These are phyloP conservation scores for Kuraishia cidri DNA, from an alignment of 805 yeast species.

Conservation along the genomic window DNA sequence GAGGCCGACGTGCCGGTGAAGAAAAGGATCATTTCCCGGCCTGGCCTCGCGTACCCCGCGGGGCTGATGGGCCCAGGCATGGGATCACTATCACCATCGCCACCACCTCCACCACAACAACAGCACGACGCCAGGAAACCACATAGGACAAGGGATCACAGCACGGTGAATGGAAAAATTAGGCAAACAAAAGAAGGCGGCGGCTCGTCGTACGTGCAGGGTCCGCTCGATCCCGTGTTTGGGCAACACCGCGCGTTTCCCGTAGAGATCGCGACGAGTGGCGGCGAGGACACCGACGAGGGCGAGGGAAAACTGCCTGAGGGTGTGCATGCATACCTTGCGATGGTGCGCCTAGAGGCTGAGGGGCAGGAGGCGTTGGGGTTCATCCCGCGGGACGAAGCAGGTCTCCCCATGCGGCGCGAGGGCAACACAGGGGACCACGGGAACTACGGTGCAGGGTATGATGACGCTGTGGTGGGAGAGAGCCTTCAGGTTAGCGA, in stretches of 20 bases:
- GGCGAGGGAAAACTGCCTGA: conserved; percentile 10
- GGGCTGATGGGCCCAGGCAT: too few species aligned
- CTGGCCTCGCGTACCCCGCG: too few species aligned
- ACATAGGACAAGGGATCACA: too few species aligned
- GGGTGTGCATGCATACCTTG: conserved; percentile 20
- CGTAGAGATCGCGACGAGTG: conserved; percentile 9
- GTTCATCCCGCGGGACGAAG: neutral
- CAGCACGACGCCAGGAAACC: too few species aligned
- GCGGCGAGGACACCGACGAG: conserved; percentile 8
- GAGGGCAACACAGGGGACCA: conserved; percentile 3
- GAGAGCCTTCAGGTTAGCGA: neutral
- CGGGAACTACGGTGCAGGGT: neutral
- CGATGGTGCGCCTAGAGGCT: conserved; percentile 21
- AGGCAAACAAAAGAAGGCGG: too few species aligned
- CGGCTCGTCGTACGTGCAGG: conserved; percentile 11
- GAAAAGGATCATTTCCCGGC: too few species aligned
- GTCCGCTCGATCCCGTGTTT: conserved; percentile 24
- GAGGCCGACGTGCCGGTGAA: too few species aligned
- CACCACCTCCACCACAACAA: too few species aligned
- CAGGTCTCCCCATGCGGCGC: too few species aligned
- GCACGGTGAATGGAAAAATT: too few species aligned
- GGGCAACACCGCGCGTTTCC: conserved; percentile 27
- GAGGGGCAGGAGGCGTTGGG: conserved; percentile 3
- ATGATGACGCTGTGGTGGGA: neutral
- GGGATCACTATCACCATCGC: too few species aligned